These are phyloP conservation scores for Graphiopsis chlorocephala DNA, from an alignment of 2,329 filamentous ascomycete genomes.

Conservation along the genomic window DNA sequence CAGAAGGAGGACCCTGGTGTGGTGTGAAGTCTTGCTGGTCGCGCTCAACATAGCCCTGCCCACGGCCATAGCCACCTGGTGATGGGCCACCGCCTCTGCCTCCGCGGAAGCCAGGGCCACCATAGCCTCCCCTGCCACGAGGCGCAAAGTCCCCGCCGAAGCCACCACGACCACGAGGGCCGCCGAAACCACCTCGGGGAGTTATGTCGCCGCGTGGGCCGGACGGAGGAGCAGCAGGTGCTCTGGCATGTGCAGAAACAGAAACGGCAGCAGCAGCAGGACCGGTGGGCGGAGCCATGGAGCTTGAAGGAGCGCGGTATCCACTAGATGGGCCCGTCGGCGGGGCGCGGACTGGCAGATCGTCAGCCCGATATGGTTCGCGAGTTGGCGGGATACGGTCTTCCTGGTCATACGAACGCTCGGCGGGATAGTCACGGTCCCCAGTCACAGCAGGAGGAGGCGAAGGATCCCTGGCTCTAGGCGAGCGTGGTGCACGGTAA, in stretches of 20 bases:
- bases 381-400: constrained; percentile 28
- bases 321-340: constrained; percentile 30
- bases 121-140: constrained; percentile 29
- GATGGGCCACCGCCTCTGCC: constrained; percentile 27
- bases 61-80: constrained; percentile 14
- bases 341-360: constrained; percentile 25
- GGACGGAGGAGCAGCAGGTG: constrained; percentile 28
- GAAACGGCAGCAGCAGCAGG: constrained; percentile 27
- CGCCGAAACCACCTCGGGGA: constrained; percentile 36
- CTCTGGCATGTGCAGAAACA: constrained; percentile 23
- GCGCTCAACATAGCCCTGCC: constrained; percentile 16
- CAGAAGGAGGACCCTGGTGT: constrained; percentile 30
- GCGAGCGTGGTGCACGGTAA: constrained; percentile 32
- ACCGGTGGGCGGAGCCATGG: constrained; percentile 34
- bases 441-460: constrained; percentile 28
- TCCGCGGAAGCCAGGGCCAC: constrained; percentile 33
- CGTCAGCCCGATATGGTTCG: constrained; percentile 29
- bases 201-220: constrained; percentile 31
- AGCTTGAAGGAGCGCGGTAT: constrained; percentile 21
- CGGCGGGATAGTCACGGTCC: constrained; percentile 23
- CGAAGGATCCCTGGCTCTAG: constrained; percentile 23
- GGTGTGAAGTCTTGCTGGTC: constrained; percentile 13
- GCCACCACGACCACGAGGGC: constrained; percentile 38
- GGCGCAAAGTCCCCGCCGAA: constrained; percentile 34
- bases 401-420: constrained; percentile 20